These are phyloP conservation scores for Rubia balearica DNA, from an alignment of 305 asterid genomes.

Conservation along the genomic window DNA sequence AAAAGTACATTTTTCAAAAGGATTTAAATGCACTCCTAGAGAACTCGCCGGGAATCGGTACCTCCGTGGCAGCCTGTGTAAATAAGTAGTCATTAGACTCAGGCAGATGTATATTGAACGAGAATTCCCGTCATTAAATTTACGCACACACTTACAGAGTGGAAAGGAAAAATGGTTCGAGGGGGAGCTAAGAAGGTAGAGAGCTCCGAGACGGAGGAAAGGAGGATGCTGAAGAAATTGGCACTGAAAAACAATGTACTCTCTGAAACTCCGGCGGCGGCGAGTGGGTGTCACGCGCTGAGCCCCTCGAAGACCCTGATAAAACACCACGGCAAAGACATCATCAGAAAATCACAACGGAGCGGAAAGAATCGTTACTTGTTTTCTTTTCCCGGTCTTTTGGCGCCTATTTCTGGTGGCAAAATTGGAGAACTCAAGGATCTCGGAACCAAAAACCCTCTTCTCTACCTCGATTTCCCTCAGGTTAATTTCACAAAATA, in stretches of 20 bases:
- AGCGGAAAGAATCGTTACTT: constrained; percentile 45
- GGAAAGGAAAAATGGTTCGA: constrained; percentile 37
- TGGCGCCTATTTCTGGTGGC: constrained; percentile 71
- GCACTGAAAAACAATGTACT: constrained; percentile 45
- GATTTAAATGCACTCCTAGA: not conserved
- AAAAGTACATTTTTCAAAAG: not conserved
- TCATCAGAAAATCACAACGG: constrained; percentile 63
- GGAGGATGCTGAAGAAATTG: constrained; percentile 44
- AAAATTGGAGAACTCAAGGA: constrained; percentile 77
- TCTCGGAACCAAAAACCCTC: constrained; percentile 81
- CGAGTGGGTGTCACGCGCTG: constrained; percentile 29
- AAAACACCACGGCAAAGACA: constrained; percentile 79
- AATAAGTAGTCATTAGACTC: not conserved
- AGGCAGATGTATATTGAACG: not conserved
- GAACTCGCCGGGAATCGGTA: not conserved
- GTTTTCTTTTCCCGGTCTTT: constrained; percentile 75
- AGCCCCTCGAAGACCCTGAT: constrained; percentile 58
- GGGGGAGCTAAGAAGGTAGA: constrained; percentile 49
- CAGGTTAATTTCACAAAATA: constrained; percentile 35
- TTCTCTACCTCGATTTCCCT: constrained; percentile 78
- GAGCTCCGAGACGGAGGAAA: constrained; percentile 41
- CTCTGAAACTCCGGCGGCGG: constrained; percentile 37
- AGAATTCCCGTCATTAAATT: constrained; percentile 6
- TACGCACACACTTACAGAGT: not conserved
- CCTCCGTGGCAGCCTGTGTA: not conserved